Evolutionary conservation across 768 basidiomycete genomes (phyloP), one percentile per base, ranked within the genome.

Genomic region (Trametes elegans): DNA sequence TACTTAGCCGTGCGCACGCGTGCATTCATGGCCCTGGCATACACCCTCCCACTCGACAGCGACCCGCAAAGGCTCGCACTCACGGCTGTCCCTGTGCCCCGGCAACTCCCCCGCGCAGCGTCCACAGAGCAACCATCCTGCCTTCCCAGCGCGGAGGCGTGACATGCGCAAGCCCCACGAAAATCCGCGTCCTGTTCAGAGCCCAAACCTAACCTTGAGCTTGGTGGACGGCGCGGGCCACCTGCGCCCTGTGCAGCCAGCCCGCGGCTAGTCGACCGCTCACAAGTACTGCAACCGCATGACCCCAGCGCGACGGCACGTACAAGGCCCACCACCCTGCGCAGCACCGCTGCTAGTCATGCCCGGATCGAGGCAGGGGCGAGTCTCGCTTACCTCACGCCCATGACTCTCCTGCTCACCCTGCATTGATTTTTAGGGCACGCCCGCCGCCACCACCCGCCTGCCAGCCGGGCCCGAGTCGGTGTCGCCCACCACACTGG

Each of bases 341-440:
- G 19, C 40, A 23, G 21, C 40, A 14, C 26, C 19, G n/a, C 3
- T 46, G 29, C 44, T 23, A 35, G 3, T 18, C 21, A 35, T 7
- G 21, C 23, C 24, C 32, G 41, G 38, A 18, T 39, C 7, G 31
- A 13, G 13, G 31, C 7, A 7, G 7, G 18, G 42, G 31, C 19
- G 32, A 47, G 45, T 21, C 45, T 47, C 45, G 45, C 45, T 47
- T 47, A 47, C 32, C 45, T 47, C 32, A 47, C 32, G 21, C 21
- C 5, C 6, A 7, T 47, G 45, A 35, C 45, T 40, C 39, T n/a
- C 39, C 11, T 21, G 16, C 42, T 10, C 38, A 6, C 21, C 38
- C 3, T 9, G 35, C 11, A 9, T n/a, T 7, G 10, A 10, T 9
- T 5, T 9, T 5, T 13, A 2, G 6, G 7, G 23, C 24, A 43